Conservation (phyloP, 192 early-diverging fungal genomes). For the Coemansia sp. region DNA sequence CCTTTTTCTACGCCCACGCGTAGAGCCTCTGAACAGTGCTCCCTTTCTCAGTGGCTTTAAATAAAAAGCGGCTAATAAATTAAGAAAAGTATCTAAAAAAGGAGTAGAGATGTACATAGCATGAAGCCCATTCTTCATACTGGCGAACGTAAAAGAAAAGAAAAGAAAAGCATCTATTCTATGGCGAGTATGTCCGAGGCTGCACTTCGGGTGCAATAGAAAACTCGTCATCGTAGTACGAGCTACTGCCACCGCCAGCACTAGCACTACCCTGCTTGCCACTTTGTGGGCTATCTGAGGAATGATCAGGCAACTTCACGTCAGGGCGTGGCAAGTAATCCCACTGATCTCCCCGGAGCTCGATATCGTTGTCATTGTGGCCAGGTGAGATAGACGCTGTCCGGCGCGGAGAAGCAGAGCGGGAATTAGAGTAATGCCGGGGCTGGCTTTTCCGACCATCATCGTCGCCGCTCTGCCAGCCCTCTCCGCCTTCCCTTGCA, state of each 20-base stretch:
- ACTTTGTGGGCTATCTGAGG: not conserved
- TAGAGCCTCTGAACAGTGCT: not conserved
- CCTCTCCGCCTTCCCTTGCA: not conserved
- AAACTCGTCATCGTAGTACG: constrained; percentile 4
- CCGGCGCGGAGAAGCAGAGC: not conserved
- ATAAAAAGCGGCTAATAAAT: not conserved
- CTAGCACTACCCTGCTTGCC: not conserved
- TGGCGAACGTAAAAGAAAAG: not conserved
- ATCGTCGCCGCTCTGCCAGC: not conserved
- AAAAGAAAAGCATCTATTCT: not conserved
- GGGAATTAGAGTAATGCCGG: not conserved
- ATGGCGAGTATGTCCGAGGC: constrained; percentile 3
- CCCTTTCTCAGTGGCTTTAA: not conserved
- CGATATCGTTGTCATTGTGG: not conserved
- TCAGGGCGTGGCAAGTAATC: not conserved
- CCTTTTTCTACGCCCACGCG: too few relatives aligned
- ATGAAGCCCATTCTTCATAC: not conserved
- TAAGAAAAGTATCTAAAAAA: not conserved
- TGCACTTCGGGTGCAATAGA: constrained; percentile 2
- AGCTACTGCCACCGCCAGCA: not conserved
- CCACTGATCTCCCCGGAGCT: not conserved
- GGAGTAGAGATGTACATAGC: not conserved
- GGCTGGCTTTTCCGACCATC: not conserved
- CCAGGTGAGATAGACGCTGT: not conserved
- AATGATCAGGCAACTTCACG: not conserved